phyloP scores from a whole-genome alignment of 2,329 filamentous ascomycete species.

The Pseudogymnoascus sp. region DNA sequence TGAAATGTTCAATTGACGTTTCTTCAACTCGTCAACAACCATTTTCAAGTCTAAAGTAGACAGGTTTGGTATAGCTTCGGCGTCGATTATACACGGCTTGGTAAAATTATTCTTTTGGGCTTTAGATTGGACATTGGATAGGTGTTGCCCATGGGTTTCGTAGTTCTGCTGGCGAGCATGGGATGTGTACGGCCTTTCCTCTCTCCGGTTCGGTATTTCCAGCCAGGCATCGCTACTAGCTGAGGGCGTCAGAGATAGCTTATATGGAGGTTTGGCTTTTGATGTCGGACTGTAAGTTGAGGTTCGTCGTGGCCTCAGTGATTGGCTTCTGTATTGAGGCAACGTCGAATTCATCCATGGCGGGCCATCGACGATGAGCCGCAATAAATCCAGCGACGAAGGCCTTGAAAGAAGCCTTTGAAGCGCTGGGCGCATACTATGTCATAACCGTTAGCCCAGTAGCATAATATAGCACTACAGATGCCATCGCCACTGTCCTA shows the following conservation, averaged over 20 bases:
- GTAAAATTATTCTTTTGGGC: background rate
- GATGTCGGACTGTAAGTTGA: background rate
- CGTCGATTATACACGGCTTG: background rate
- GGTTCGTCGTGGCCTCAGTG: background rate
- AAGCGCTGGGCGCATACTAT: conserved; percentile 23
- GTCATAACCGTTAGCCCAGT: conserved; percentile 9
- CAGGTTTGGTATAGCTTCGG: background rate
- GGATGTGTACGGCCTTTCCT: background rate
- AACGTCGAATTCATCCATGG: conserved; percentile 5
- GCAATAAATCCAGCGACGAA: conserved; percentile 21
- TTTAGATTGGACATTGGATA: background rate
- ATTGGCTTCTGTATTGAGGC: conserved; percentile 1
- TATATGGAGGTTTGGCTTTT: background rate
- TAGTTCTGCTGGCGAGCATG: background rate
- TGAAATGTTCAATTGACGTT: background rate
- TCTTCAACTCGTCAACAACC: background rate
- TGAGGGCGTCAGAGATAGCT: background rate
- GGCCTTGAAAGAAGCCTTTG: conserved; percentile 25
- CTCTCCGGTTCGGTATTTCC: background rate
- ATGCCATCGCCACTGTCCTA: background rate
- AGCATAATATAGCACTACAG: conserved; percentile 1
- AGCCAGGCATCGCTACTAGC: background rate
- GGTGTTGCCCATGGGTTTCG: background rate
- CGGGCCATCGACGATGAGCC: conserved; percentile 7
- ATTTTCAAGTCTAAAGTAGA: background rate